These are phyloP conservation scores for Monascus ruber DNA, from an alignment of 2,329 filamentous ascomycete genomes.

Conservation along the genomic window DNA sequence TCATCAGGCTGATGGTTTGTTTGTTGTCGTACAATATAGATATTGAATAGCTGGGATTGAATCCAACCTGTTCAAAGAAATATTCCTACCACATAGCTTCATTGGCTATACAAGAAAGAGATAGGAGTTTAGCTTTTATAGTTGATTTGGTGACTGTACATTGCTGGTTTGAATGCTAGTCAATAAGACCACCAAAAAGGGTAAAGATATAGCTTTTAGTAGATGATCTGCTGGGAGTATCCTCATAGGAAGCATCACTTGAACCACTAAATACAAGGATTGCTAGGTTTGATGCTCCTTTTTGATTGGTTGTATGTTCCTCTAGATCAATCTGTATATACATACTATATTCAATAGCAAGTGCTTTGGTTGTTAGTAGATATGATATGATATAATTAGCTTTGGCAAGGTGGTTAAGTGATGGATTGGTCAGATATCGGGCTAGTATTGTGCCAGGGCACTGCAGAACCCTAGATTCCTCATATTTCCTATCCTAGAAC, in stretches of 20 bases:
- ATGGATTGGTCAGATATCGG: background rate
- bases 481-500: too few relatives aligned
- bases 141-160: slow-evolving; percentile 5
- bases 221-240: background rate
- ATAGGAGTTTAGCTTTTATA: background rate
- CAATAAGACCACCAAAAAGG: background rate
- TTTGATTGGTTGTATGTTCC: too few relatives aligned
- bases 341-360: background rate
- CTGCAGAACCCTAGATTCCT: too few relatives aligned
- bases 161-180: background rate
- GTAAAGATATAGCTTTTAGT: background rate
- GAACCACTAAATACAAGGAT: background rate
- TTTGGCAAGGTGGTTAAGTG: background rate
- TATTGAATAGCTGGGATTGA: background rate
- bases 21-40: background rate
- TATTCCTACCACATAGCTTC: background rate
- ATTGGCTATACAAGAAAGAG: background rate
- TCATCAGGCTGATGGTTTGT: background rate
- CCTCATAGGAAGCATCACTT: background rate
- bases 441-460: too few relatives aligned
- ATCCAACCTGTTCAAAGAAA: background rate
- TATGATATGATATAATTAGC: background rate
- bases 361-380: background rate
- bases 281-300: too few relatives aligned
- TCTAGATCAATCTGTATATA: too few relatives aligned